These are phyloP conservation scores for Diutina pseudorugosa DNA, from an alignment of 1,139 yeast genomes.

Conservation along the genomic window DNA sequence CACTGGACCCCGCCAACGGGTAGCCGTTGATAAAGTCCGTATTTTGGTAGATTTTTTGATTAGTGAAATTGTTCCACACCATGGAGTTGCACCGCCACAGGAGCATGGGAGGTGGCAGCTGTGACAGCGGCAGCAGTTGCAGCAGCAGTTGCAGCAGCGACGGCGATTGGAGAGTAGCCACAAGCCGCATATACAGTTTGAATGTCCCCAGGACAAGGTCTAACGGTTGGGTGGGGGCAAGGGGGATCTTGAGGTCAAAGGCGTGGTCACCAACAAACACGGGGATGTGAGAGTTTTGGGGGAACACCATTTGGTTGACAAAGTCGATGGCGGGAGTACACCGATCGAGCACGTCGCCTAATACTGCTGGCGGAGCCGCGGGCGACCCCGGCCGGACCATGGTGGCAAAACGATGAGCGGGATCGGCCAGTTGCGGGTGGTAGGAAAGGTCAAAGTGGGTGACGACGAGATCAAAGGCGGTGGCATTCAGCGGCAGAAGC, in stretches of 20 bases:
- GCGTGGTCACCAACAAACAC: background rate
- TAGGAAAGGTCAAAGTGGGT: background rate
- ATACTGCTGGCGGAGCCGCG: background rate
- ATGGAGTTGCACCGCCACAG: background rate
- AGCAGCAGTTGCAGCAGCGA: background rate
- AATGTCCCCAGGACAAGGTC: background rate
- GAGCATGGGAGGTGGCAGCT: background rate
- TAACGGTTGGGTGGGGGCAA: background rate
- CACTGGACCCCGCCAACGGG: background rate
- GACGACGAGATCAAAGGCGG: background rate
- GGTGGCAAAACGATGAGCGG: background rate
- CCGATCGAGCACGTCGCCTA: background rate
- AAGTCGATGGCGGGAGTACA: background rate
- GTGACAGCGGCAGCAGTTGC: background rate
- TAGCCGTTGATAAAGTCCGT: conserved; percentile 1
- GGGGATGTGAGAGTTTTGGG: background rate
- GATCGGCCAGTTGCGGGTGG: background rate
- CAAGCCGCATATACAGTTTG: conserved; percentile 1
- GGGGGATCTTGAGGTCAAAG: background rate
- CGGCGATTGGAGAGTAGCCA: background rate
- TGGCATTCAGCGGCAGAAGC: background rate
- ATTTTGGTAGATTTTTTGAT: background rate
- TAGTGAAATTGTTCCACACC: background rate
- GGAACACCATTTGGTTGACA: background rate
- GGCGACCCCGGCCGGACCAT: background rate